Evolutionary conservation across 495 filamentous ascomycete genomes (phyloP), one percentile per base, ranked within the genome.

Genomic region (Hypoxylon perforatum): DNA sequence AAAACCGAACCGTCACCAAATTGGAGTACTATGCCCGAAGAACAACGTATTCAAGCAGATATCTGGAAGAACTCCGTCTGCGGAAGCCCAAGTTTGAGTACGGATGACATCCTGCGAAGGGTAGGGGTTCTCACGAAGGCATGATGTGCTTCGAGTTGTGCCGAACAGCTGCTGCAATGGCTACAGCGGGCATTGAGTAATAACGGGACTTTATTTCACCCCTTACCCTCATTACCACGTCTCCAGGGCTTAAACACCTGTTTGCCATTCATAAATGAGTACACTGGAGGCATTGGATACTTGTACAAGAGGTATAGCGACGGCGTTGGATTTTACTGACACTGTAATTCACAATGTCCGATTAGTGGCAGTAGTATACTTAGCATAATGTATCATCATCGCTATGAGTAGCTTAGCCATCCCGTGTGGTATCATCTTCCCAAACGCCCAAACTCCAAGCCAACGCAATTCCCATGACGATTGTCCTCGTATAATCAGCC

Each of bases 1-100:
- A 96, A 93, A 76, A 80, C 84, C 10, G 91, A 90, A 46, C 88
- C 86, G 15, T 97, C 92, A 67, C 95, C 95, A 0, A 93, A 99
- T 74, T 99, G 94, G 93, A 86, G 82, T 45, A 71, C 94, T 9
- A 58, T 97, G 39, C 78, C 83, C 14, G 82, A 83, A 44, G 82
- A 80, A 17, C 80, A 90, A 35, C 84, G 87, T 9, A 81, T 94
- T 7, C 58, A 77, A 4, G 85, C 87, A 17, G 82, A 84, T 17
- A 82, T 90, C 0, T 96, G 93, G 93, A 84, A 81, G 65, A 85
- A 87, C 55, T 82, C 87, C 19, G 88, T 94, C 14, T 85, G 85
- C 8, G 89, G 88, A 6, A 84, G 84, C 17, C 84, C 87, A 8
- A 84, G 84, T 9, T 80, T 86, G 67, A 87, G 84, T 3, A 75